Base-by-base conservation (phyloP, 164 flowering plant genomes). In the Dillenia suffruticosa region DNA sequence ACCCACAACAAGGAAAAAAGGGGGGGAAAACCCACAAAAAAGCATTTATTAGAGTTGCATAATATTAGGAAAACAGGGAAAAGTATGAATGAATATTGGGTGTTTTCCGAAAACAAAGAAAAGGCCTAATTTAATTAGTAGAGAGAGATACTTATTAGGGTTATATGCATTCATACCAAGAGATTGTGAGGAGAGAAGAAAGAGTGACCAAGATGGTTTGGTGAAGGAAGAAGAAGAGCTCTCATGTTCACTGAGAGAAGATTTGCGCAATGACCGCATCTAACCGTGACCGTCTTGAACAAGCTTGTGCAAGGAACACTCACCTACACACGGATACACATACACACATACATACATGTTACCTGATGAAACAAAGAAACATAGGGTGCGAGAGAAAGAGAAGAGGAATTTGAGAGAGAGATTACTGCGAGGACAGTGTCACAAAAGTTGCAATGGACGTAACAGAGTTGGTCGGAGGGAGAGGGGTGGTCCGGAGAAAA, bases 201-300 rank as follows among this genome's bases (percentile, higher is more conserved):
- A 48, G 80, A 2, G 61, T 82, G 92, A 19, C 78, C 77, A 9
- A 83, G 77, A 48, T 84, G 87, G 70, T 84, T 82, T 3, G 84
- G 65, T 0, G 96, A n/a, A 32, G 92, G 94, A 22, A 86, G 80
- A 47, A 88, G 82, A 62, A 85, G 69, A n/a, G 62, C 87, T 9
- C 92, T 79, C 97, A 88, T 91, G 88, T 91, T 91, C 17, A 88
- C 99, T 0, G 96, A 80, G 52, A 91, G 78, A 44, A 94, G 86
- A 68, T 88, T 91, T 80, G 86, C 73, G 85, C 99, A 94, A 77
- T 91, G 96, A 5, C 99, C 99, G 44, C 99, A 94, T 82, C 97
- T 76, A n/a, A 94, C 99, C 0, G 96, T 91, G 2, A 89, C 97
- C 3, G 87, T 91, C 89, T 87, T 88, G 84, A 86, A 86, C 80